phyloP scores from a whole-genome alignment of 2,329 filamentous ascomycete genomes.

The Apiospora hydei region DNA sequence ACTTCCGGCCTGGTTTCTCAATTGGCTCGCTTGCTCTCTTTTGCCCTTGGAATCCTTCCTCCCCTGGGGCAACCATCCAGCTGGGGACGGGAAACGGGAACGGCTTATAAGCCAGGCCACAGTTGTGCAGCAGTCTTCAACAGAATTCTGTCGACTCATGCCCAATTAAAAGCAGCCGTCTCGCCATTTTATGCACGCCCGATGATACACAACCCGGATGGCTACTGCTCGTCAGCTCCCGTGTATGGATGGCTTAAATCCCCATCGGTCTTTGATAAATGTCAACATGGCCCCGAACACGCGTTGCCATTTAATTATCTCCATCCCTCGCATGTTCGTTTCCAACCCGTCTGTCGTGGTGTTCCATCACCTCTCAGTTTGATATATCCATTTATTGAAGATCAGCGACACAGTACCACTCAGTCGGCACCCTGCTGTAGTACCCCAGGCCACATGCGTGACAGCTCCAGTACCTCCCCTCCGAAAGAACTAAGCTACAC shows the following conservation, averaged over 20 bases:
- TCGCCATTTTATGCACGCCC: neutral
- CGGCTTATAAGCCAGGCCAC: neutral
- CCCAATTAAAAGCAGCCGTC: neutral
- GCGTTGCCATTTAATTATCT: neutral
- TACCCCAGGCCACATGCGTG: neutral
- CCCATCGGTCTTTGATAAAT: neutral
- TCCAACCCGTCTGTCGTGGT: neutral
- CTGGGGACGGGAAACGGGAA: neutral
- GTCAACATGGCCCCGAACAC: neutral
- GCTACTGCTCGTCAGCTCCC: neutral
- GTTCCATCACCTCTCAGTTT: neutral
- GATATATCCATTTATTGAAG: neutral
- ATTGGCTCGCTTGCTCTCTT: neutral
- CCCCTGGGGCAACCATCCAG: neutral
- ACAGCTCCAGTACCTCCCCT: neutral
- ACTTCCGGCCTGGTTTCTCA: neutral
- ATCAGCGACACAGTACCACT: neutral
- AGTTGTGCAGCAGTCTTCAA: neutral
- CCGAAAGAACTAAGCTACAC: neutral
- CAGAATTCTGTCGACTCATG: neutral
- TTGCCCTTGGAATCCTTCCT: neutral
- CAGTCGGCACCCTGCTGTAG: neutral
- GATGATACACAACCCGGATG: slow-evolving; percentile 5
- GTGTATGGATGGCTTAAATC: neutral
- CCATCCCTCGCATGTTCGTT: neutral